Conservation (phyloP, 2,329 filamentous ascomycete genomes). For the Verruconis gallopava region DNA sequence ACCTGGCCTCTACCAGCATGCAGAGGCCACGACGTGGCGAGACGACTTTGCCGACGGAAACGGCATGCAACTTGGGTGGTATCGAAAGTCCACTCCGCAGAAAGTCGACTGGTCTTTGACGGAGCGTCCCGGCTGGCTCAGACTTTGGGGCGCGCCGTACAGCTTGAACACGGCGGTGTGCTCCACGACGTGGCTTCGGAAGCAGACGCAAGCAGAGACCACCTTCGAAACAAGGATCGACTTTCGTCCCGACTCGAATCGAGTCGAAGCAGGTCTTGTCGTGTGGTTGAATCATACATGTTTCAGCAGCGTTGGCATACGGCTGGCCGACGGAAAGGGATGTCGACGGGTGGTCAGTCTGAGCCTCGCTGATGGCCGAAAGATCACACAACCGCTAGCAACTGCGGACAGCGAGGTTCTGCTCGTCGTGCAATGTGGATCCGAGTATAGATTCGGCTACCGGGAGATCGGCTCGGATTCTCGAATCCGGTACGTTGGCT, state of each 20-base stretch:
- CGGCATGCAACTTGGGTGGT: constrained; percentile 26
- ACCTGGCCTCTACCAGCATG: constrained; percentile 17
- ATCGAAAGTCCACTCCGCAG: constrained; percentile 34
- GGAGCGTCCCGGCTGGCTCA: constrained; percentile 31
- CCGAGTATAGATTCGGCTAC: not conserved
- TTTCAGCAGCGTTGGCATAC: constrained; percentile 31
- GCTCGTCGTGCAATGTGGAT: not conserved
- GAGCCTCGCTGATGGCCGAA: not conserved
- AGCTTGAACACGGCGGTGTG: constrained; percentile 36
- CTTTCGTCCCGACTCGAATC: constrained; percentile 20
- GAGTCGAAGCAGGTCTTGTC: constrained; percentile 40
- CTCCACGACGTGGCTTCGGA: constrained; percentile 41
- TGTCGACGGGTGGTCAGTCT: not conserved
- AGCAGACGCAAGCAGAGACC: constrained; percentile 35
- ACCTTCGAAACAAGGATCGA: constrained; percentile 26
- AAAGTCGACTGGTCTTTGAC: constrained; percentile 35
- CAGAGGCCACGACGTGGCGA: constrained; percentile 18
- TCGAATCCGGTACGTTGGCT: not conserved
- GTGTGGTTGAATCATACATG: constrained; percentile 43
- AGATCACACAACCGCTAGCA: not conserved
- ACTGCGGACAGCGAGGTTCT: not conserved
- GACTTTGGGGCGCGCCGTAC: constrained; percentile 41
- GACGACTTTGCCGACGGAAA: constrained; percentile 25
- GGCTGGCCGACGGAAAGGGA: constrained; percentile 10
- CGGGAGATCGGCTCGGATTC: not conserved